Evolutionary conservation across 352 stramenopile species (phyloP), one percentile per base, ranked within the genome.

Genomic region (Pythium dissotocum): DNA sequence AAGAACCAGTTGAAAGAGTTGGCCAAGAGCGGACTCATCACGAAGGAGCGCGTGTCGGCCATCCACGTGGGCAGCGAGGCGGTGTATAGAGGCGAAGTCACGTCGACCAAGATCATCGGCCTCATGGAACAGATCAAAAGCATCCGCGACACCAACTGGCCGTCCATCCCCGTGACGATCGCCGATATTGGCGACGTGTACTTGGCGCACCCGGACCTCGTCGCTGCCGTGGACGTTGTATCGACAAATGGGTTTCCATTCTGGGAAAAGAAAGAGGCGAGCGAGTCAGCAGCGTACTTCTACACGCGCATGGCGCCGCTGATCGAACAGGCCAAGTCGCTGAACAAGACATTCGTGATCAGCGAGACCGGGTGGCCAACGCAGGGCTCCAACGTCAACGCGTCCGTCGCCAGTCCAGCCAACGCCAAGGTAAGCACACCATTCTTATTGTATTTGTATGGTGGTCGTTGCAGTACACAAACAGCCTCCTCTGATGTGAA

Each of bases 41-140:
- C 51, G 4, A 51, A 66, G 8, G 48, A 77, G 9, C 46, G 64
- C 30, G 30, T 71, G 7, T 56, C 30, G 2, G 78, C 76, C 30
- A 78, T 93, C 40, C 82, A 90, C 65, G 85, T 93, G 16, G 83
- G 85, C 13, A 91, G 82, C 38, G 85, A 93, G 58, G 80, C 81
- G 0, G 55, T 93, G 13, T 91, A 91, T 64, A 79, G 85, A 4
- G 73, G 79, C 7, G 81, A 93, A 10, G 67, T 93, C 51, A 89
- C 79, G 18, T 64, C 67, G 28, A 40, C 58, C 18, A 58, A 76
- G 42, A 79, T 76, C 32, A 85, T 90, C 57, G 63, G 38, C 1
- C 64, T 83, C 71, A 68, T 87, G 36, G 60, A 76, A 2, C 53
- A 73, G n/a, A 64, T 89, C 67, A 89, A 88, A 57, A 49, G 28